Conservation (phyloP, 306 rosid genomes). For the Cucumis melo region DNA sequence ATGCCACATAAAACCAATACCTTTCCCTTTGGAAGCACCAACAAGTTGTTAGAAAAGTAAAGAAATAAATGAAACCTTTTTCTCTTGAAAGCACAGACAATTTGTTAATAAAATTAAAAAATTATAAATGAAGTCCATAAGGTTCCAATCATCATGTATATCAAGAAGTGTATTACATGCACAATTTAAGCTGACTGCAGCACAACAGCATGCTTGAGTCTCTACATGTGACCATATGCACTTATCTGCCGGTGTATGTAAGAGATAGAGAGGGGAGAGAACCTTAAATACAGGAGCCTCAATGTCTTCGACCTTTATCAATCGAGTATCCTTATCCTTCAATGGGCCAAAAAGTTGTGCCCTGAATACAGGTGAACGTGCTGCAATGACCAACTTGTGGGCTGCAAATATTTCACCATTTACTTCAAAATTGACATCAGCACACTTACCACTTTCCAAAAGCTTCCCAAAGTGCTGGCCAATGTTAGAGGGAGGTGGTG, state of each 20-base stretch:
- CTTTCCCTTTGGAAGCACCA: neutral
- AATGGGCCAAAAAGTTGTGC: slow-evolving; percentile 60
- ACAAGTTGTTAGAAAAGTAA: neutral
- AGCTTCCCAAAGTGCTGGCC: slow-evolving; percentile 40
- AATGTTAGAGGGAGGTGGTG: slow-evolving; percentile 33
- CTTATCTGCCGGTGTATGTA: neutral
- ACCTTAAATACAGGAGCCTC: slow-evolving; percentile 50
- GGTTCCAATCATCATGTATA: neutral
- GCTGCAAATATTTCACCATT: slow-evolving; percentile 39
- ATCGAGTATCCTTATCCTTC: slow-evolving; percentile 33
- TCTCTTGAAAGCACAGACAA: neutral
- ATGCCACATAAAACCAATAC: neutral
- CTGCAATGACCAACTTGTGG: slow-evolving; percentile 53
- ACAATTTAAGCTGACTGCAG: neutral
- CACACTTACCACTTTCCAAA: slow-evolving; percentile 34
- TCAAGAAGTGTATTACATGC: neutral
- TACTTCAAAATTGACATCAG: slow-evolving; percentile 49
- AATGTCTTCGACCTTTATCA: slow-evolving; percentile 45
- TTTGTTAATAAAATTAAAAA: neutral
- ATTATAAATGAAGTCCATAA: neutral
- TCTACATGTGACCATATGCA: neutral
- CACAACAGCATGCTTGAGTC: neutral
- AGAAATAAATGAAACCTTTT: neutral
- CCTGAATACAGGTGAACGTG: slow-evolving; percentile 49
- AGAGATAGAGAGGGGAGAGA: neutral